phyloP scores from a whole-genome alignment of 345 rosid species.

The Euphorbia tirucalli region DNA sequence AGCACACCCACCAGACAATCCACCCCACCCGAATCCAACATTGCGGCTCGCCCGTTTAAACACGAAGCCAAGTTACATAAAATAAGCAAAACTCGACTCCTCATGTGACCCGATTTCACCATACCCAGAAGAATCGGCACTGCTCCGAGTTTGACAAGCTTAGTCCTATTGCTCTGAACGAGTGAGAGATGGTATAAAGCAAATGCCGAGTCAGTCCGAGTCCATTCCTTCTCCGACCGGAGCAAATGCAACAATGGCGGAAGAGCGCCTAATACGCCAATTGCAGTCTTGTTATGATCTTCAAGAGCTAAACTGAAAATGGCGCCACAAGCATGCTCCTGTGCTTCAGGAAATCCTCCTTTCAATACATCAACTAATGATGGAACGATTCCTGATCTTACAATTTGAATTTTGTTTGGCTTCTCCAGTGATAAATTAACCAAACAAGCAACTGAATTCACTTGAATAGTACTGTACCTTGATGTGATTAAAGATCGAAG shows the following conservation, averaged over 20 bases:
- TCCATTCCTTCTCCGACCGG: conserved; percentile 51
- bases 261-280: conserved; percentile 83
- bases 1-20: conserved; percentile 57
- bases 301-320: conserved; percentile 79
- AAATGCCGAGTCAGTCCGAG: conserved; percentile 71
- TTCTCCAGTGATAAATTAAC: conserved; percentile 75
- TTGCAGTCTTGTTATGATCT: conserved; percentile 73
- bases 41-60: conserved; percentile 51
- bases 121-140: conserved; percentile 51
- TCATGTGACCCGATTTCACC: conserved; percentile 54
- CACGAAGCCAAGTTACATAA: conserved; percentile 56
- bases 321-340: conserved; percentile 78
- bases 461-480: conserved; percentile 59
- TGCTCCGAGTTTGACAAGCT: conserved; percentile 62
- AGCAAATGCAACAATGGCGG: conserved; percentile 67
- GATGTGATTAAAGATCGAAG: conserved; percentile 50
- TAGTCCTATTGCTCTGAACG: conserved; percentile 59
- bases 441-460: conserved; percentile 63
- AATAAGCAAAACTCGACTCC: conserved; percentile 46
- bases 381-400: conserved; percentile 83
- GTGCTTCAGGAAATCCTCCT: conserved; percentile 66
- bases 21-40: conserved; percentile 80
- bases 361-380: conserved; percentile 61
- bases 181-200: conserved; percentile 87
- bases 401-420: conserved; percentile 69